Percentiles rank a stretch among this genome's conserved stretches.
phyloP scores from a whole-genome alignment of 2,329 filamentous ascomycete species.

The Bipolaris oryzae region DNA sequence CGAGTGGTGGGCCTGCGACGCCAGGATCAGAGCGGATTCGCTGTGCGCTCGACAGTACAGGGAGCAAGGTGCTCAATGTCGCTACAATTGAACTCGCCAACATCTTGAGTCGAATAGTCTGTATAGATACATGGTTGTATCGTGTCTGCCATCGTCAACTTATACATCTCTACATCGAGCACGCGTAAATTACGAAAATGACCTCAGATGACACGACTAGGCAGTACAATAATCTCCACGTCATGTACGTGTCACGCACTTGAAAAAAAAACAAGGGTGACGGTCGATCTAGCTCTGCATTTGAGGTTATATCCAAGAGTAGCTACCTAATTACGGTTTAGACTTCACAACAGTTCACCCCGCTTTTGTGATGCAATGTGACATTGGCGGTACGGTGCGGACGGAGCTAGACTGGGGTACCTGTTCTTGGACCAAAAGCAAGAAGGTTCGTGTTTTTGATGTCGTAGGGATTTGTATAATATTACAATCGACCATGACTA shows the following conservation, averaged over 20 bases:
- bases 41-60: slow-evolving; percentile 22
- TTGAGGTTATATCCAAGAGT: slow-evolving; percentile 3
- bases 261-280: slow-evolving; percentile 12
- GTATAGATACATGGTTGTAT: not conserved
- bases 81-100: slow-evolving; percentile 12
- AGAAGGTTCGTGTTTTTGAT: not conserved
- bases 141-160: not conserved
- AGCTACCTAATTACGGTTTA: slow-evolving; percentile 8
- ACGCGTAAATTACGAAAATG: slow-evolving; percentile 11
- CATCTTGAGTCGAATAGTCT: not conserved
- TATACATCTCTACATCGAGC: slow-evolving; percentile 10
- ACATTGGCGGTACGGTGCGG: slow-evolving; percentile 6
- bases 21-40: slow-evolving; percentile 44
- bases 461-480: not conserved
- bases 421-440: not conserved
- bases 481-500: not conserved
- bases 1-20: slow-evolving; percentile 52
- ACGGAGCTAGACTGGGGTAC: not conserved
- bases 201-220: slow-evolving; percentile 15
- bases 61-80: slow-evolving; percentile 17
- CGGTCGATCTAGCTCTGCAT: slow-evolving; percentile 6
- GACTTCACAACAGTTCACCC: slow-evolving; percentile 2
- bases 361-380: slow-evolving; percentile 11
- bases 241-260: slow-evolving; percentile 31
- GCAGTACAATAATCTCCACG: slow-evolving; percentile 25